Evolutionary conservation across 768 basidiomycete genomes (phyloP), one percentile per base, ranked within the genome.

Genomic region (Naganishia friedmannii): DNA sequence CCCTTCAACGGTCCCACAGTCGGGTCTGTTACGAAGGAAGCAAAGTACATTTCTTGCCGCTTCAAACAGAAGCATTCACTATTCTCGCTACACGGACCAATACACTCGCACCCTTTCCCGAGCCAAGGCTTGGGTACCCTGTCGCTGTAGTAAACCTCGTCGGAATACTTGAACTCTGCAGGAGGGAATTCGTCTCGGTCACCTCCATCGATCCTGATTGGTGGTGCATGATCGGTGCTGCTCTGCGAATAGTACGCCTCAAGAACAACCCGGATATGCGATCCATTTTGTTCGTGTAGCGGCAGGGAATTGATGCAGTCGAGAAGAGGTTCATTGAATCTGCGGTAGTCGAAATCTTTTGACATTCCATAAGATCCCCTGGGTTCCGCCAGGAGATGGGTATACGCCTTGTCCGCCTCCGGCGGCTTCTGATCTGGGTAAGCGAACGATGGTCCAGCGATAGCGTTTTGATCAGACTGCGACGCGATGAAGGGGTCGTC

Each of bases 141-240:
- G 15, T 87, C 84, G 1, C 86, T 86, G 70, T 88, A 87, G 85
- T 90, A 89, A 84, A 93, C 87, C 65, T 86, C 82, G 78, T 95
- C 93, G 13, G 90, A 88, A 78, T 95, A 95, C 71, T 88, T 84
- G 75, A 93, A 96, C 75, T 95, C 92, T 0, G 93, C 92, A 10
- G 26, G 88, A 86, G 12, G 86, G n/a, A 10, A 63, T 28, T 63
- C 60, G 29, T 63, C 60, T 0, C 28, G 28, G 9, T 63, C 60
- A 42, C 60, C 60, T n/a, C 60, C 60, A 42, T 45, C 32, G 32
- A 63, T 63, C 23, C 29, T 63, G 39, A 63, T 63, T n/a, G 60
- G 23, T 13, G 60, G 60, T 63, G 60, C 60, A 21, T 42, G 60
- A 45, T 63, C 60, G 10, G 42, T n/a, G 15, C 37, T 26, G 39